These are phyloP conservation scores for Lactarius pseudohatsudake DNA, from an alignment of 768 basidiomycete genomes.

Conservation along the genomic window DNA sequence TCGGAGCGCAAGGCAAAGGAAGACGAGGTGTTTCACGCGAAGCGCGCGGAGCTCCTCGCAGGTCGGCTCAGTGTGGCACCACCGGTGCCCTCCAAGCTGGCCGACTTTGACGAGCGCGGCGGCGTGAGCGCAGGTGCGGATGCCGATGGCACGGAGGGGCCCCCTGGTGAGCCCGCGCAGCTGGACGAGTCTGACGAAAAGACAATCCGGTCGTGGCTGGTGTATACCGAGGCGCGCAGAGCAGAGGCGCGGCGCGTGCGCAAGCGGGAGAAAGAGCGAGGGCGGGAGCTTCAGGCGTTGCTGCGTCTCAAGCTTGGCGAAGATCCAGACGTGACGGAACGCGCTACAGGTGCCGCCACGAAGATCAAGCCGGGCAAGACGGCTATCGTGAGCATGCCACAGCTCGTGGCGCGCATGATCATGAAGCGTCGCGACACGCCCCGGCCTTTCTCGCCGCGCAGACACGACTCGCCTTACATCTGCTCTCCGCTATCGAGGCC, in stretches of 20 bases:
- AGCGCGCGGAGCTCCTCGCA: slow-evolving; percentile 26
- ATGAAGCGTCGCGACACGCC: slow-evolving; percentile 43
- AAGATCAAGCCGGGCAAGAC: slow-evolving; percentile 20
- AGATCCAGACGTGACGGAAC: slow-evolving; percentile 27
- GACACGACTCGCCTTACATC: slow-evolving; percentile 32
- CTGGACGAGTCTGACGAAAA: slow-evolving; percentile 26
- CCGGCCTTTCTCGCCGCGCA: slow-evolving; percentile 42
- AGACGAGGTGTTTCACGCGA: slow-evolving; percentile 21
- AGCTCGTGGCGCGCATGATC: slow-evolving; percentile 50
- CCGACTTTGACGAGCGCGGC: slow-evolving; percentile 35
- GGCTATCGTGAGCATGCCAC: slow-evolving; percentile 37
- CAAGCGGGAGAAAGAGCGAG: slow-evolving; percentile 54
- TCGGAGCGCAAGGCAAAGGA: slow-evolving; percentile 30
- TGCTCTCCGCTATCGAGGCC: slow-evolving; percentile 35
- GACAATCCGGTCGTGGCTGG: slow-evolving; percentile 36
- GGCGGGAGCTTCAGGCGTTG: slow-evolving; percentile 55
- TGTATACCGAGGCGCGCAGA: slow-evolving; percentile 31
- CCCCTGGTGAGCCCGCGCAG: slow-evolving; percentile 38
- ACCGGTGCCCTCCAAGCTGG: slow-evolving; percentile 25
- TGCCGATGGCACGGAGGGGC: slow-evolving; percentile 38
- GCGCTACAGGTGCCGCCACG: slow-evolving; percentile 29
- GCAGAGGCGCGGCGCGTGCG: slow-evolving; percentile 46
- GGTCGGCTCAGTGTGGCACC: slow-evolving; percentile 24
- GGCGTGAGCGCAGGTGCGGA: slow-evolving; percentile 34
- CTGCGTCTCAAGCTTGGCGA: slow-evolving; percentile 54